phyloP scores from a whole-genome alignment of 208 protist species.

The Herpetomonas tarakana region DNA sequence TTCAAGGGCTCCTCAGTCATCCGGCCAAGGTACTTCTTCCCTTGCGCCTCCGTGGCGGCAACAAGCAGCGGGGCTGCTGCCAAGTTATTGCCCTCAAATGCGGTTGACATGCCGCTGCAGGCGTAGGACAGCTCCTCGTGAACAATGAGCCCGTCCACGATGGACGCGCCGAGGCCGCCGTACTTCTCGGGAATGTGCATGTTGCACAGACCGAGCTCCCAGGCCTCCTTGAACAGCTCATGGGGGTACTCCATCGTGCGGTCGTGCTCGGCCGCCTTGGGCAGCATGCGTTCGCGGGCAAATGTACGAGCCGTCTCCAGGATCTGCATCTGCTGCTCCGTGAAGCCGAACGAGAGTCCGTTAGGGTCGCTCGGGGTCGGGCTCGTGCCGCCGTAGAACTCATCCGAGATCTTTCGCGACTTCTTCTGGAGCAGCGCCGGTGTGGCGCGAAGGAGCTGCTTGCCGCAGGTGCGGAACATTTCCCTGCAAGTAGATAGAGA shows the following conservation, averaged over 20 bases:
- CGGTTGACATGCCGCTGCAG: conserved; percentile 84
- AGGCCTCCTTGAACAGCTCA: conserved; percentile 77
- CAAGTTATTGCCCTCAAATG: conserved; percentile 82
- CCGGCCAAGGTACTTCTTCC: conserved; percentile 86
- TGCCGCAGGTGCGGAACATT: conserved; percentile 11
- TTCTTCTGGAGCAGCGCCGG: conserved; percentile 17
- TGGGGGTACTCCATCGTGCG: conserved; percentile 67
- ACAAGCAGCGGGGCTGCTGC: conserved; percentile 78
- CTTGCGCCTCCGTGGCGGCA: conserved; percentile 82
- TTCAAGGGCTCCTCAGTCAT: conserved; percentile 82
- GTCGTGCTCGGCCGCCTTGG: conserved; percentile 70
- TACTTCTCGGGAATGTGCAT: conserved; percentile 79
- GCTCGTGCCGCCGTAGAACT: conserved; percentile 24
- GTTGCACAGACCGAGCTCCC: conserved; percentile 84
- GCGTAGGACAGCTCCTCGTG: conserved; percentile 86
- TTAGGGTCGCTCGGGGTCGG: conserved; percentile 15
- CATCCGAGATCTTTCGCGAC: conserved; percentile 2
- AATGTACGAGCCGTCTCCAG: conserved; percentile 78
- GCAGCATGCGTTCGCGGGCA: conserved; percentile 72
- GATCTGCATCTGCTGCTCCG: conserved; percentile 64
- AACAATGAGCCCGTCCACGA: conserved; percentile 74
- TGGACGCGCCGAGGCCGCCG: conserved; percentile 68
- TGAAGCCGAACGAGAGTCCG: conserved; percentile 79
- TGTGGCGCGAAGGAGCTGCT: conserved; percentile 5
- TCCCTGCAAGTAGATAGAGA: not conserved